Base-by-base conservation (phyloP, 1,284 basidiomycete genomes). In the Naganishia sp. region DNA sequence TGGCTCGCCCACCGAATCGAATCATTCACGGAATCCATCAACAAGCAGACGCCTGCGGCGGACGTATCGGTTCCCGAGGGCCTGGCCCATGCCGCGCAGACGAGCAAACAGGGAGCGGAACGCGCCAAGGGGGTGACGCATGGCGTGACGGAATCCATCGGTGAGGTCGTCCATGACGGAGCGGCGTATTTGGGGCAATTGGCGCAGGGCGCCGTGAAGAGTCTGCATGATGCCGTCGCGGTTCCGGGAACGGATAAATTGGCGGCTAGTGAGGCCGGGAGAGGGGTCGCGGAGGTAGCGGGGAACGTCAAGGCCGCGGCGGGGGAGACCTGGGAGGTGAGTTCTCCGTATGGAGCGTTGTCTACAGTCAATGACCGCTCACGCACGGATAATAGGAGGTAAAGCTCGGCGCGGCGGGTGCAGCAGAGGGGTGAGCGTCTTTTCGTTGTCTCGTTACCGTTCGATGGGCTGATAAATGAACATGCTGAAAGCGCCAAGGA, bases 191-290 rank as follows among this genome's bases (percentile, higher is more conserved):
- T 74, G 23, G 75, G 72, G 2, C 65, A 54, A 0, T 50, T 39
- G n/a, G 63, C 52, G 2, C 53, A 48, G 3, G 66, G 49, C 0
- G 46, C 69, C 16, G 55, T 75, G n/a, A 63, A 72, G 46, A 72
- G 74, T 23, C 53, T 72, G 10, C 73, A 75, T 18, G 74, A 78
- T 46, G 70, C 71, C 39, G 70, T 69, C 2, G 77, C 75, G 75
- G 68, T 70, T 25, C 74, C 78, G 68, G 70, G 76, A 33, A 75
- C 75, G 15, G 77, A 76, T 10, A 72, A 73, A 52, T 75, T 73
- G 15, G 76, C 75, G 15, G 77, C 76, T 16, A 72, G 73, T 53
- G 76, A 74, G 18, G 66, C 74, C 7, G 75, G 73, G 11, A 55
- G 75, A 6, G 75, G 72, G 10, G 59, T 66, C 9, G 31, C 31